These are phyloP conservation scores for Paspalum vaginatum DNA, from an alignment of 176 grass and related monocot genomes.

Conservation along the genomic window DNA sequence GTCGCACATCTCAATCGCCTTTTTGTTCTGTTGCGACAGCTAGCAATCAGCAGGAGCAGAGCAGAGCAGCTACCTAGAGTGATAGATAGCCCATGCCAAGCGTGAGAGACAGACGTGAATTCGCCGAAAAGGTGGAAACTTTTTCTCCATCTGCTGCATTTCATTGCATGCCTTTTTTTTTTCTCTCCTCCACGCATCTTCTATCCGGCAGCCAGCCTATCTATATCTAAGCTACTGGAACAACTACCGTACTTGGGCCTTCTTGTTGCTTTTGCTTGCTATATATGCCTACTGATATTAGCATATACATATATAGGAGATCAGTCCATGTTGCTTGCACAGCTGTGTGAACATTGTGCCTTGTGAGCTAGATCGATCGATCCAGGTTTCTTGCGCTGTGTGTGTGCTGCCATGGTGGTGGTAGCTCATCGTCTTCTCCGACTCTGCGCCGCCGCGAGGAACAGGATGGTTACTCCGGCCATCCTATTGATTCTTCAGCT, in stretches of 20 bases:
- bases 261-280: not conserved
- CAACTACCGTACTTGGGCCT: conserved; percentile 12
- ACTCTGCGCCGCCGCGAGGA: not conserved
- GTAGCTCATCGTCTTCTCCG: conserved; percentile 28
- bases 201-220: not conserved
- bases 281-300: not conserved
- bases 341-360: not conserved
- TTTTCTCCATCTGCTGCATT: not conserved
- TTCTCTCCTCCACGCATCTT: conserved; percentile 26
- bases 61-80: not conserved
- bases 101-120: conserved; percentile 32
- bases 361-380: not conserved
- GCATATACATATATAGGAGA: not conserved
- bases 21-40: not conserved
- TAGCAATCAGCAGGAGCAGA: not conserved
- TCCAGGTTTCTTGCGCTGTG: not conserved
- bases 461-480: not conserved
- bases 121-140: conserved; percentile 26
- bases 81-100: conserved; percentile 39
- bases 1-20: no score
- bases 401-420: not conserved
- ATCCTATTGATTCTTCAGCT: conserved; percentile 8
- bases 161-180: not conserved
- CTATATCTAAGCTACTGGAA: not conserved
- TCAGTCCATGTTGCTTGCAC: not conserved